Evolutionary conservation across 1,284 basidiomycete genomes (phyloP).

Genomic region (Sanguinoderma infundibulare): DNA sequence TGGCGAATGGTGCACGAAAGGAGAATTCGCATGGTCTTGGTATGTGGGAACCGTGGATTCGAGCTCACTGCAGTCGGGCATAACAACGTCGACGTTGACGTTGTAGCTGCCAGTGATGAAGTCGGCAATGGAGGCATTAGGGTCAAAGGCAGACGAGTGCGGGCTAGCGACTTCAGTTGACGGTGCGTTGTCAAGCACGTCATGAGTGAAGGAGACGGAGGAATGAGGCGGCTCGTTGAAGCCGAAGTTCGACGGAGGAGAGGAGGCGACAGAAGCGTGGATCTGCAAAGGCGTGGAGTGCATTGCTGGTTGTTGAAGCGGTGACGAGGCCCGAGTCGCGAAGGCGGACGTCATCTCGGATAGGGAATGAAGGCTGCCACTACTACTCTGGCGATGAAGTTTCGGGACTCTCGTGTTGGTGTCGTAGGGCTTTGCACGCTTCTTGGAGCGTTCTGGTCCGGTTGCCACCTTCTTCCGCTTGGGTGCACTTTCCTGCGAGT

Average conservation of each 20-base stretch:
- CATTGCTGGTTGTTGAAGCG: conserved; percentile 32
- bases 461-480: conserved; percentile 35
- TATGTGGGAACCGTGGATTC: conserved; percentile 22
- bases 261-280: conserved; percentile 21
- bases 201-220: conserved; percentile 12
- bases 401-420: conserved; percentile 23
- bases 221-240: conserved; percentile 7
- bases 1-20: not conserved
- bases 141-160: conserved; percentile 26
- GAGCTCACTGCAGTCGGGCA: conserved; percentile 30
- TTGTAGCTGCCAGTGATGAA: conserved; percentile 17
- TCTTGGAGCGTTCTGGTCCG: conserved; percentile 35
- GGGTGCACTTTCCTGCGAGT: conserved; percentile 30
- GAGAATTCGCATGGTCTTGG: conserved; percentile 17
- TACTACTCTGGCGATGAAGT: conserved; percentile 36
- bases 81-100: conserved; percentile 31
- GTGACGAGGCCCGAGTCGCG: conserved; percentile 38
- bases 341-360: conserved; percentile 35
- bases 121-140: conserved; percentile 24
- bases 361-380: conserved; percentile 36
- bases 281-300: conserved; percentile 27
- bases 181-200: conserved; percentile 14
- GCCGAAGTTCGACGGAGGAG: conserved; percentile 27
- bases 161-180: conserved; percentile 21
- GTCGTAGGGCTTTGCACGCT: conserved; percentile 37